Conservation (phyloP, 305 asterid species). For the Lippia alba region DNA sequence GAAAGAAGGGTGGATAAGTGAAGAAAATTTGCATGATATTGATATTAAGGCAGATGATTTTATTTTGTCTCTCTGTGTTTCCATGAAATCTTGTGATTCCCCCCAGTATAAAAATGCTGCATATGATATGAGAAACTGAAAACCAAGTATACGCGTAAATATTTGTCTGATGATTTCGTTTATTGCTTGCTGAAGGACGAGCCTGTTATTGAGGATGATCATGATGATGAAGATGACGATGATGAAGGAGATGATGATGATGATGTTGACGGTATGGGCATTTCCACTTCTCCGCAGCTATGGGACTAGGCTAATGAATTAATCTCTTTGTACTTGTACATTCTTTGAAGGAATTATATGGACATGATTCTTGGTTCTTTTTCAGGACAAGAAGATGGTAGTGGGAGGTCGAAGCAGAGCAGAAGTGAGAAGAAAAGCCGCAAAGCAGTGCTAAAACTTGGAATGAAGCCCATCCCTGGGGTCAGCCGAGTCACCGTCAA, state of each 20-base stretch:
- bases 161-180: conserved; percentile 21
- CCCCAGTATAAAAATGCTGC: background rate
- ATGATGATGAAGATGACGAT: conserved; percentile 55
- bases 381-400: conserved; percentile 60
- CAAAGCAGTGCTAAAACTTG: conserved; percentile 75
- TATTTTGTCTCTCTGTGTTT: background rate
- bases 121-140: background rate
- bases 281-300: background rate
- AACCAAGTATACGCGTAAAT: background rate
- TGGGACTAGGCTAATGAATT: too few species aligned
- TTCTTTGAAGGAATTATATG: background rate
- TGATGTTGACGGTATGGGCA: conserved; percentile 55
- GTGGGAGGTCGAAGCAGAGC: conserved; percentile 71
- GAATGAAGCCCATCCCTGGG: conserved; percentile 68
- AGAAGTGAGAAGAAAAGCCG: conserved; percentile 77
- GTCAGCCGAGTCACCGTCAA: conserved; percentile 78
- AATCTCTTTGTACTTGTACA: background rate
- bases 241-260: conserved; percentile 64
- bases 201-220: conserved; percentile 55
- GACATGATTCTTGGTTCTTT: conserved; percentile 11
- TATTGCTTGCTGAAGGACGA: conserved; percentile 47
- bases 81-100: background rate
- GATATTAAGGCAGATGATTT: background rate
- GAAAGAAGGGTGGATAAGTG: background rate
- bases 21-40: background rate